phyloP scores from a whole-genome alignment of 1,284 basidiomycete species.

The Heterobasidion irregulare region DNA sequence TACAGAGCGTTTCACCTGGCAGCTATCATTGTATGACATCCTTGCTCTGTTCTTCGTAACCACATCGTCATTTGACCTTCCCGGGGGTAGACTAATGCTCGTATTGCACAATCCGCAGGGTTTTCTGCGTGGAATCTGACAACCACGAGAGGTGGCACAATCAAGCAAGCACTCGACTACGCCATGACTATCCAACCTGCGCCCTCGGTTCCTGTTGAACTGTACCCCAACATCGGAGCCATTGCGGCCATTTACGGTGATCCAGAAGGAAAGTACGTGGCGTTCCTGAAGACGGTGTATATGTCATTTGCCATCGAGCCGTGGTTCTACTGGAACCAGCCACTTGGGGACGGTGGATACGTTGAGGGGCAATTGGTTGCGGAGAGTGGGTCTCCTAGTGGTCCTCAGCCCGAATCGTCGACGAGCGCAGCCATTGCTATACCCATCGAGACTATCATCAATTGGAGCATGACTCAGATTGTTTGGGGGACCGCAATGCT shows the following conservation, averaged over 20 bases:
- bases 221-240: too few relatives aligned
- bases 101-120: conserved; percentile 34
- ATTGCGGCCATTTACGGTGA: conserved; percentile 29
- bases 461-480: too few relatives aligned
- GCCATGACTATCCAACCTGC: conserved; percentile 9
- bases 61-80: background rate
- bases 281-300: background rate
- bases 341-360: too few relatives aligned
- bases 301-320: too few relatives aligned
- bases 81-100: conserved; percentile 24
- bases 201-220: too few relatives aligned
- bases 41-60: background rate
- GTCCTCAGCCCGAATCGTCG: background rate
- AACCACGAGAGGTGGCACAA: conserved; percentile 33
- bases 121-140: conserved; percentile 30
- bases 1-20: conserved; percentile 40
- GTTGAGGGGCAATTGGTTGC: too few relatives aligned
- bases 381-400: background rate
- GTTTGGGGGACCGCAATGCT: too few relatives aligned
- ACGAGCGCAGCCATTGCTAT: background rate
- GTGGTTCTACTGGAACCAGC: too few relatives aligned
- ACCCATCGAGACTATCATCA: background rate
- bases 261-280: conserved; percentile 13
- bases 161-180: conserved; percentile 40
- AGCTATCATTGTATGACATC: conserved; percentile 34